phyloP scores from a whole-genome alignment of 2,329 filamentous ascomycete genomes.

The Gaeumannomyces sp. region DNA sequence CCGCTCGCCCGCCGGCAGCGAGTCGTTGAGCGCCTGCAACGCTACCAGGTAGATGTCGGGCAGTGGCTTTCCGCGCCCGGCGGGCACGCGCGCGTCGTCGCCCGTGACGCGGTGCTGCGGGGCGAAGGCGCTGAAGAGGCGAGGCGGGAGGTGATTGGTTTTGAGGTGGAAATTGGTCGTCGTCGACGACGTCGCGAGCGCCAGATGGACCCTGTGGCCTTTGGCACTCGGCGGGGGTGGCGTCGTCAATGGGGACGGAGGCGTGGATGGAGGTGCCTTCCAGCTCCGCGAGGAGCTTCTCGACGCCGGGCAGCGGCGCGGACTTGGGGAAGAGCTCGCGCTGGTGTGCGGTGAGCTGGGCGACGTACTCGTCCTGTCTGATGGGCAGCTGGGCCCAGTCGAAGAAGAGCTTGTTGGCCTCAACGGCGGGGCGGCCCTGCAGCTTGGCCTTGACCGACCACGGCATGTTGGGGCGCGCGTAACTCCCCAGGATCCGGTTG shows the following conservation, averaged over 20 bases:
- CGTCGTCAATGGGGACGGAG: too few relatives aligned
- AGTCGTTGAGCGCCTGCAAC: conserved; percentile 74
- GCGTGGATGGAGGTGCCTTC: conserved; percentile 31
- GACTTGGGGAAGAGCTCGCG: conserved; percentile 63
- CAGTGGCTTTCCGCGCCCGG: conserved; percentile 84
- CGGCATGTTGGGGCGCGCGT: conserved; percentile 68
- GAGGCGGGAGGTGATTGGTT: conserved; percentile 51
- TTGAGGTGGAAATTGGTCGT: conserved; percentile 70
- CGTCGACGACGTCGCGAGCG: conserved; percentile 78
- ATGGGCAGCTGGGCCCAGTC: conserved; percentile 86
- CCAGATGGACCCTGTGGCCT: conserved; percentile 59
- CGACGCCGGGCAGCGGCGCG: conserved; percentile 74
- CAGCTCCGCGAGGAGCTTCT: conserved; percentile 58
- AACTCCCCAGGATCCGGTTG: conserved; percentile 73
- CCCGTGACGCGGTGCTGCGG: conserved; percentile 70
- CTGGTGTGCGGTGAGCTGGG: conserved; percentile 58
- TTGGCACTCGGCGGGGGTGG: conserved; percentile 15
- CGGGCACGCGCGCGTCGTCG: conserved; percentile 71
- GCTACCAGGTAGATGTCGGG: conserved; percentile 93
- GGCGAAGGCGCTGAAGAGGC: conserved; percentile 59
- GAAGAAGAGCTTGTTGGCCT: conserved; percentile 51
- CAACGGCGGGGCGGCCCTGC: conserved; percentile 50
- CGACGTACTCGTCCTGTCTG: conserved; percentile 57
- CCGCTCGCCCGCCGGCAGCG: conserved; percentile 52
- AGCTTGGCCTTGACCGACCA: conserved; percentile 93